Evolutionary conservation across 257 asterid species (phyloP).

Genomic region (Solanum appendiculatum): DNA sequence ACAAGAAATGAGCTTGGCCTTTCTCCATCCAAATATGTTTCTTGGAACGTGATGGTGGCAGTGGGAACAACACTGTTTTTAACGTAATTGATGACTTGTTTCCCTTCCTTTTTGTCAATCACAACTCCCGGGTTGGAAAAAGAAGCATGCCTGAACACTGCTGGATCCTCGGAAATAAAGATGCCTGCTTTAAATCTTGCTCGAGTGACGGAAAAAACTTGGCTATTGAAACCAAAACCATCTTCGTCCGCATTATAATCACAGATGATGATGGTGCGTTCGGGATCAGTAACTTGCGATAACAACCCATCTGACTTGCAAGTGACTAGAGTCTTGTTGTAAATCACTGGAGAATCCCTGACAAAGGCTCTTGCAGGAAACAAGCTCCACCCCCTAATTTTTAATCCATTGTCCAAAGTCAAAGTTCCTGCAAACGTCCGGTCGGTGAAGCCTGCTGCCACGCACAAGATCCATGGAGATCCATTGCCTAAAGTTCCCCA

Average conservation of each 20-base stretch:
- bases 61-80: background rate
- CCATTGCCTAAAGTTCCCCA: background rate
- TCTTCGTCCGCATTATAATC: background rate
- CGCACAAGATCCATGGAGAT: conserved; percentile 1
- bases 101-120: background rate
- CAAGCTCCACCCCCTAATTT: background rate
- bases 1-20: background rate
- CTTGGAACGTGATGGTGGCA: background rate
- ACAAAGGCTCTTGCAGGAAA: conserved; percentile 3
- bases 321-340: background rate
- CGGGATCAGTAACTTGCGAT: background rate
- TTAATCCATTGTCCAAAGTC: background rate
- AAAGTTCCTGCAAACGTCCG: conserved; percentile 5
- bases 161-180: background rate
- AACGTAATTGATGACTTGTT: background rate
- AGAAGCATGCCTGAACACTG: background rate
- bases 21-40: background rate
- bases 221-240: background rate
- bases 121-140: background rate
- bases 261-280: background rate
- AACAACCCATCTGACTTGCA: background rate
- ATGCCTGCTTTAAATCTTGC: background rate
- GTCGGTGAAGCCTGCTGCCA: background rate
- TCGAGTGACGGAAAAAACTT: background rate
- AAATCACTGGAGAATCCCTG: background rate